Conservation (phyloP, 176 grass and related monocot genomes). For the Bromus sterilis region DNA sequence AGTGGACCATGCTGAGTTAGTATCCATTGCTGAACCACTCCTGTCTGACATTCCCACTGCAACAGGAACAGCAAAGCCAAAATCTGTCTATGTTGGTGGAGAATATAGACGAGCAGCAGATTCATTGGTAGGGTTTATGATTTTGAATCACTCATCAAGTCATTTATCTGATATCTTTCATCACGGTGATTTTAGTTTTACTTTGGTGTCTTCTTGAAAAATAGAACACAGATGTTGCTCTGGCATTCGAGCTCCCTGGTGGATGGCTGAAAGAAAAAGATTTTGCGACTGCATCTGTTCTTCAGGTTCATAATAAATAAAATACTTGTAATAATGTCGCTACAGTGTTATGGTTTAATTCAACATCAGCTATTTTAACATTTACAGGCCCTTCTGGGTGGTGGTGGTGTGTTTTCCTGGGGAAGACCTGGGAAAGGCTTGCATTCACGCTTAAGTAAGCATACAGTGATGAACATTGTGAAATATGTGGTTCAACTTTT, state of each 20-base stretch:
- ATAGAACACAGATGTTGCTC: constrained; percentile 76
- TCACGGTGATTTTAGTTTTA: constrained; percentile 10
- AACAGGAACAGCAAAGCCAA: constrained; percentile 41
- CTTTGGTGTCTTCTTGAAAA: constrained; percentile 4
- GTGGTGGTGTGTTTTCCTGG: constrained; percentile 69
- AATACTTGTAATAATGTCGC: neutral
- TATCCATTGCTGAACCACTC: constrained; percentile 75
- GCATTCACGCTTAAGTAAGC: constrained; percentile 68
- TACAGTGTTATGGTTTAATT: neutral
- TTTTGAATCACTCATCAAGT: neutral
- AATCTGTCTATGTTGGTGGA: constrained; percentile 78
- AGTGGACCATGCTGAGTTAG: constrained; percentile 72
- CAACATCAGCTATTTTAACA: neutral
- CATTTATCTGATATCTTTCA: constrained; percentile 1
- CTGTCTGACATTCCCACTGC: constrained; percentile 64
- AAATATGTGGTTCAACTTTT: neutral
- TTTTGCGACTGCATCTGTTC: constrained; percentile 51
- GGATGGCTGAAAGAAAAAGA: constrained; percentile 91
- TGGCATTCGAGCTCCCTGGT: constrained; percentile 90
- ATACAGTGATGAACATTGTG: neutral
- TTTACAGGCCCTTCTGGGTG: constrained; percentile 79
- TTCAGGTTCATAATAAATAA: constrained; percentile 46
- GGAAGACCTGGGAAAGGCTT: constrained; percentile 87
- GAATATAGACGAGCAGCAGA: constrained; percentile 68
- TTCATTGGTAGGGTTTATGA: constrained; percentile 44